phyloP scores from a whole-genome alignment of 1,139 yeast species.

The Candida glucosophila region DNA sequence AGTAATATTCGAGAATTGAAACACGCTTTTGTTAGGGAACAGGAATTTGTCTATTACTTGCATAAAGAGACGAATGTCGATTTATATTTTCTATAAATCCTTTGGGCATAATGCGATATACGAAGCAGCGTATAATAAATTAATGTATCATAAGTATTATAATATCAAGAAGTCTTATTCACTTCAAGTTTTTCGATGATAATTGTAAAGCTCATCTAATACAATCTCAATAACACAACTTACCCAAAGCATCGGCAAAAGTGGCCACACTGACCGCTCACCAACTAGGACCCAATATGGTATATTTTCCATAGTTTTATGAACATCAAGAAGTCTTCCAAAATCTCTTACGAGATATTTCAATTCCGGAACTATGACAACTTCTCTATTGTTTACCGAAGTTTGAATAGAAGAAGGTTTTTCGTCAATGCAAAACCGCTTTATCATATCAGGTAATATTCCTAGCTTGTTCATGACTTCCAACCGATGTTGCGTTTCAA shows the following conservation, averaged over 20 bases:
- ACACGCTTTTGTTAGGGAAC: constrained; percentile 52
- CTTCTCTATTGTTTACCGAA: constrained; percentile 51
- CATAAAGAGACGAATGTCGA: constrained; percentile 46
- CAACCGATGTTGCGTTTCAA: constrained; percentile 78
- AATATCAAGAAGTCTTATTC: too few relatives aligned
- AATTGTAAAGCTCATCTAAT: constrained; percentile 63
- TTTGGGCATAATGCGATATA: too few relatives aligned
- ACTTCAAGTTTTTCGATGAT: constrained; percentile 28
- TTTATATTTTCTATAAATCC: constrained; percentile 30
- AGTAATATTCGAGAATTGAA: constrained; percentile 9
- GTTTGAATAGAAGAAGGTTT: constrained; percentile 61
- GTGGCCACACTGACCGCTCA: constrained; percentile 90
- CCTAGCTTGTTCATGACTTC: constrained; percentile 77
- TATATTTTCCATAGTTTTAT: constrained; percentile 59
- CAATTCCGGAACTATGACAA: constrained; percentile 85
- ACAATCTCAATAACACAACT: constrained; percentile 88
- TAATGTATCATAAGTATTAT: too few relatives aligned
- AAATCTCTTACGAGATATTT: constrained; percentile 60
- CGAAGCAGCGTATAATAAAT: too few relatives aligned
- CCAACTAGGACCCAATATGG: constrained; percentile 90
- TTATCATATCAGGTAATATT: constrained; percentile 58
- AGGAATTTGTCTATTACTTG: constrained; percentile 56
- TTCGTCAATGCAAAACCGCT: constrained; percentile 80
- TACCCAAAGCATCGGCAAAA: constrained; percentile 76
- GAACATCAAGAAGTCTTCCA: constrained; percentile 68